A percentile compares a stretch with the other conserved stretches of the same genome.
Evolutionary conservation across 495 filamentous ascomycete species (phyloP).

Genomic region (Penicillium subrubescens): DNA sequence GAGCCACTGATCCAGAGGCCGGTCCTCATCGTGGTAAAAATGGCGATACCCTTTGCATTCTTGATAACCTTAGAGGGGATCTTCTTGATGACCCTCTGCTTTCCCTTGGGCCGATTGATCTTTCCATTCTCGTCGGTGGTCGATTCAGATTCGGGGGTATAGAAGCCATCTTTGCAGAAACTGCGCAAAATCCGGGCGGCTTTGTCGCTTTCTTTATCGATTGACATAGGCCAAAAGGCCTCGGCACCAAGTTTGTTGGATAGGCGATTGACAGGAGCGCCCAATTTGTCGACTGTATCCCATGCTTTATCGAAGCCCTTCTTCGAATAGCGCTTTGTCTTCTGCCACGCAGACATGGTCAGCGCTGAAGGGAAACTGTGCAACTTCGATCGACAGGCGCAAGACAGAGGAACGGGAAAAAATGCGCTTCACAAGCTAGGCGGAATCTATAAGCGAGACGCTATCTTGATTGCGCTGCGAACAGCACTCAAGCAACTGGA

Average conservation of each 20-base stretch:
- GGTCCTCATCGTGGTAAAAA: conserved; percentile 93
- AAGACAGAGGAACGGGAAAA: not conserved
- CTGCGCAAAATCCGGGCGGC: conserved; percentile 76
- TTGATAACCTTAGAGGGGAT: conserved; percentile 81
- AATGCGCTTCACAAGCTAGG: not conserved
- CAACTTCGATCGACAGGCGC: not conserved
- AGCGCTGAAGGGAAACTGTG: not conserved
- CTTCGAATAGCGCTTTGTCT: conserved; percentile 48
- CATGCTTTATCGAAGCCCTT: conserved; percentile 60
- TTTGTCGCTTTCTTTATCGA: conserved; percentile 83
- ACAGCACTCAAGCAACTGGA: conserved; percentile 17
- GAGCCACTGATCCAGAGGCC: conserved; percentile 90
- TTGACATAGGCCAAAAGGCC: conserved; percentile 77
- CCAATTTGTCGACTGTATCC: conserved; percentile 54
- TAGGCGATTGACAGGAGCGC: conserved; percentile 72
- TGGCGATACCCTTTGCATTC: conserved; percentile 81
- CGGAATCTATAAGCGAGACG: conserved; percentile 20
- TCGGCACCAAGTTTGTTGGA: conserved; percentile 75
- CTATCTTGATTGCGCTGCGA: conserved; percentile 21
- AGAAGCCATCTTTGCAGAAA: conserved; percentile 78
- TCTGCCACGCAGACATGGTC: conserved; percentile 43
- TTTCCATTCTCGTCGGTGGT: conserved; percentile 38
- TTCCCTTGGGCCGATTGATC: conserved; percentile 60
- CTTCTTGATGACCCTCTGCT: conserved; percentile 74
- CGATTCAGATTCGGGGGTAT: conserved; percentile 41